A percentile compares a stretch with the other conserved stretches of the same genome.
Evolutionary conservation across 73 alveolate species (phyloP).

Genomic region (Paraurostyla sp.): DNA sequence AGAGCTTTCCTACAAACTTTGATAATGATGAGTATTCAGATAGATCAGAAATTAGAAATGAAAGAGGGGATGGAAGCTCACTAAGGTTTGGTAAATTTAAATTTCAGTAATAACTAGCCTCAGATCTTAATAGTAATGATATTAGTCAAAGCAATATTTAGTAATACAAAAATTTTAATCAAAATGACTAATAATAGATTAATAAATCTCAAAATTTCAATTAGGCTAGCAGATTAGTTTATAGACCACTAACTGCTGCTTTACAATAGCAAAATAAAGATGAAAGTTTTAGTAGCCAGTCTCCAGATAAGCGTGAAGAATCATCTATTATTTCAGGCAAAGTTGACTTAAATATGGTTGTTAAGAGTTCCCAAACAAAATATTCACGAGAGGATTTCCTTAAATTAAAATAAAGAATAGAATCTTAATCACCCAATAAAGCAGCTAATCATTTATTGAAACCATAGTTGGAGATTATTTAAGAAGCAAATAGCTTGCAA

Average conservation of each 20-base stretch:
- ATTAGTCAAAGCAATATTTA: too few relatives aligned
- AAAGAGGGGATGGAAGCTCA: neutral
- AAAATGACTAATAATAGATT: neutral
- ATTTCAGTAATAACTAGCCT: neutral
- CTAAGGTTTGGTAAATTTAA: neutral
- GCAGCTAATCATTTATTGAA: neutral
- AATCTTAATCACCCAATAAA: neutral
- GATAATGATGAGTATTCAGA: neutral
- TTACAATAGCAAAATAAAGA: neutral
- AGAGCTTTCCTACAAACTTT: neutral
- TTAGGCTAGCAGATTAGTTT: neutral
- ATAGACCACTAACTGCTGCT: slow-evolving; percentile 37
- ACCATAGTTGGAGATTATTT: neutral
- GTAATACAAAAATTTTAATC: too few relatives aligned
- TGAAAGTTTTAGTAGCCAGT: neutral
- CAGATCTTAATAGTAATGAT: neutral
- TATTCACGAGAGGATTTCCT: slow-evolving; percentile 12
- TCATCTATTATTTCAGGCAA: neutral
- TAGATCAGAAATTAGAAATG: neutral
- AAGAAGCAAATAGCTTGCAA: too few relatives aligned
- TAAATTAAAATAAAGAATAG: neutral
- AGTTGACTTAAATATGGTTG: slow-evolving; percentile 14
- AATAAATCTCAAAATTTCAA: neutral
- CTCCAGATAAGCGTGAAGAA: neutral
- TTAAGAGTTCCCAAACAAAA: neutral